A percentile compares a stretch with the other conserved stretches of the same genome.
phyloP scores from a whole-genome alignment of 768 basidiomycete genomes.

The Strobilomyces dryophilus region DNA sequence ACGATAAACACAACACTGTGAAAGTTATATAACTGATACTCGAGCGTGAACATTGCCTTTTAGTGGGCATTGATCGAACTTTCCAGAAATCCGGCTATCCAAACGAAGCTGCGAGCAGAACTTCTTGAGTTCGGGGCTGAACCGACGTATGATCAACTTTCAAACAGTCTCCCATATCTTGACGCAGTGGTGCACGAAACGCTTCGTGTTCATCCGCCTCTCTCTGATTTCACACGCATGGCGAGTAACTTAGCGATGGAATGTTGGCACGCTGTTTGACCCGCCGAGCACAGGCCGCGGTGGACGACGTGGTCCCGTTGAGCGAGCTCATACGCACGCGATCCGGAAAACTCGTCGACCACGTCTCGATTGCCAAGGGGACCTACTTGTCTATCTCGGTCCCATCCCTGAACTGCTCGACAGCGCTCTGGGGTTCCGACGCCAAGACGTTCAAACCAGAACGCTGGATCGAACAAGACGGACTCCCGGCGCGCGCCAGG shows the following conservation, averaged over 20 bases:
- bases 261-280: not conserved
- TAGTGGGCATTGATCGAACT: conserved; percentile 59
- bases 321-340: conserved; percentile 41
- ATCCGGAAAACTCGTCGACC: conserved; percentile 36
- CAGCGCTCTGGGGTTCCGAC: conserved; percentile 56
- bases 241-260: not conserved
- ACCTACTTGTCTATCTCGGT: conserved; percentile 43
- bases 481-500: conserved; percentile 31
- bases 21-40: too few relatives aligned
- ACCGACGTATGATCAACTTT: conserved; percentile 53
- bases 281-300: conserved; percentile 35
- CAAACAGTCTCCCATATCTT: conserved; percentile 48
- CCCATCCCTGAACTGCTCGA: conserved; percentile 45
- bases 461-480: conserved; percentile 49
- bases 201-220: conserved; percentile 42
- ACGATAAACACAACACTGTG: not conserved
- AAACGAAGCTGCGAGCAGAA: conserved; percentile 48
- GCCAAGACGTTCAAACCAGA: conserved; percentile 58
- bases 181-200: conserved; percentile 48
- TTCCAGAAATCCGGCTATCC: conserved; percentile 39
- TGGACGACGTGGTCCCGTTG: conserved; percentile 61
- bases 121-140: conserved; percentile 42
- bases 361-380: conserved; percentile 45
- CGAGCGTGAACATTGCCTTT: not conserved
- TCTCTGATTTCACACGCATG: conserved; percentile 22